Evolutionary conservation across 805 yeast genomes (phyloP), one percentile per base, ranked within the genome.

Genomic region (Lachancea meyersii): DNA sequence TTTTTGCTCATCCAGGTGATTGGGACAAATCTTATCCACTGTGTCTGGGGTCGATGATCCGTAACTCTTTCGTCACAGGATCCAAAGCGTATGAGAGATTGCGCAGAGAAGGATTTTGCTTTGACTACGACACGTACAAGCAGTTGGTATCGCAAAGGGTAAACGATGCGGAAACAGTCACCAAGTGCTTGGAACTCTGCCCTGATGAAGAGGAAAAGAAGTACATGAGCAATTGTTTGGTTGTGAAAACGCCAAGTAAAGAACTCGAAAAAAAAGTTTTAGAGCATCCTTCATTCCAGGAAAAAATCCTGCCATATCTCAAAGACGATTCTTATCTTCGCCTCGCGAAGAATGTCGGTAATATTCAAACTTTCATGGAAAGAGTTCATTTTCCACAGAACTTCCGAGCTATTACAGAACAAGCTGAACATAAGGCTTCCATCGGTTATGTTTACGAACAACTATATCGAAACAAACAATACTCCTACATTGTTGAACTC

Each of bases 1-100:
- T 48, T 34, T 59, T 54, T 35, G 47, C 49, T 31, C 56, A 57
- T 45, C 60, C 60, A 10, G 63, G 63, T 38, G 63, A 61, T 36
- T 58, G 63, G 64, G 65, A 61, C 48, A 60, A 54, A 41, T 47
- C 58, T 5, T 61, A 61, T 40, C 63, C 63, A 6, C 31, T 60
- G 13, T 45, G 57, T 11, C 44, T 60, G 13, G 62, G 60, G 18
- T 44, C 60, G 7, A 42, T 50, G 10, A 47, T 62, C 3, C 52
- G 57, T 40, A 57, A 52, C 23, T 51, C 64, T 4, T 47, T 49
- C 7, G 44, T 43, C 10, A 52, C 55, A 7, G 62, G 57, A 1
- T 35, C 58, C 5, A 60, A 53, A 23, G 58, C 59, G 27, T 60
- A 48, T 35, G 51, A 52, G 41, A 52, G 54, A 11, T 41, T 60